Conservation (phyloP, 495 filamentous ascomycete species). For the Hyaloscypha finlandica region DNA sequence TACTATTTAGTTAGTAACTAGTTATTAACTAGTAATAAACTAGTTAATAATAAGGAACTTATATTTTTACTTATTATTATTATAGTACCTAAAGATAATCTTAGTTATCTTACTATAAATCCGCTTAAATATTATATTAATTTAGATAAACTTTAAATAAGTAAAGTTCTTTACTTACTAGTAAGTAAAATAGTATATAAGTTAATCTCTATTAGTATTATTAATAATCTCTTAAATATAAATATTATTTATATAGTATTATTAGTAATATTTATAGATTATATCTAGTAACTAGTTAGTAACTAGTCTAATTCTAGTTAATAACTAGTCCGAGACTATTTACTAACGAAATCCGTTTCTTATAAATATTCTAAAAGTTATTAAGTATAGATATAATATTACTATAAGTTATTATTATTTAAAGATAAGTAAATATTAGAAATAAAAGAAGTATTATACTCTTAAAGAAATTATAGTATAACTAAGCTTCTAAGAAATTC, state of each 20-base stretch:
- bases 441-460: background rate
- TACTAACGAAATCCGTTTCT: background rate
- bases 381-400: background rate
- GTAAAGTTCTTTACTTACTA: background rate
- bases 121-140: background rate
- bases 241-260: background rate
- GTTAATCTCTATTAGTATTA: conserved; percentile 1
- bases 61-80: background rate
- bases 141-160: background rate
- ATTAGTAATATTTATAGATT: background rate
- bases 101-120: conserved; percentile 4
- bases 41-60: background rate
- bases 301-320: background rate
- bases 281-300: background rate
- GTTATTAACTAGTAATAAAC: background rate
- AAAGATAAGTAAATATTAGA: conserved; percentile 1
- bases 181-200: conserved; percentile 1
- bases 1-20: background rate
- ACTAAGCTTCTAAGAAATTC: background rate
- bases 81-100: conserved; percentile 1
- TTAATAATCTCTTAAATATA: conserved; percentile 1
- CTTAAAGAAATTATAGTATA: conserved; percentile 1
- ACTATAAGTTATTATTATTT: conserved; percentile 4
- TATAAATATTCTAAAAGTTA: background rate
- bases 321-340: background rate